phyloP scores from a whole-genome alignment of 139 green algal genomes.

The Penium margaritaceum region DNA sequence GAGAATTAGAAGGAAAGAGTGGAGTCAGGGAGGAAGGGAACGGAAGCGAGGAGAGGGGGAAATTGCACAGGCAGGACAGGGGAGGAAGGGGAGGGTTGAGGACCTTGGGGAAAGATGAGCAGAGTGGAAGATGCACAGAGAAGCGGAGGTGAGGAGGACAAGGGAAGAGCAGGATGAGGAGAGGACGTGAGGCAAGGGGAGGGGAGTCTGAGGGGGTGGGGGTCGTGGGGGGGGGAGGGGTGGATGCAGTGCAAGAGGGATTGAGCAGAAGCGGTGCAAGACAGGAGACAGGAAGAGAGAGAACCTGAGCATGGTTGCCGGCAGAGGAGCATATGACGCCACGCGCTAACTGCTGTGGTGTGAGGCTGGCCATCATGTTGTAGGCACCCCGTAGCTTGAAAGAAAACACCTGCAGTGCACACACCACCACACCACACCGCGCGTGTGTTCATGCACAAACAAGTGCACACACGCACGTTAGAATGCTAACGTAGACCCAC shows the following conservation, averaged over 20 bases:
- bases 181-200: neutral
- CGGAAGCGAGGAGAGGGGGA: too few species aligned
- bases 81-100: too few species aligned
- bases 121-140: too few species aligned
- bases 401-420: slow-evolving; percentile 65
- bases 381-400: slow-evolving; percentile 89
- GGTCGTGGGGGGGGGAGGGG: neutral
- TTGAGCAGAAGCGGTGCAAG: neutral
- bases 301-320: slow-evolving; percentile 22
- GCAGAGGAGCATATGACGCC: slow-evolving; percentile 82
- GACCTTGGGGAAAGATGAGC: too few species aligned
- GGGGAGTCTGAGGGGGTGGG: neutral
- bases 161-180: neutral
- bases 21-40: too few species aligned
- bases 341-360: slow-evolving; percentile 46
- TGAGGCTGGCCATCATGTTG: slow-evolving; percentile 80
- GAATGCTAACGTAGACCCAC: too few species aligned
- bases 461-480: too few species aligned
- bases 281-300: neutral
- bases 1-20: too few species aligned
- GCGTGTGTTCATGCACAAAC: too few species aligned
- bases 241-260: neutral
- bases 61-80: too few species aligned
- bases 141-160: too few species aligned
- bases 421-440: too few species aligned